Conservation (phyloP, 192 early-diverging fungal genomes). For the Podila verticillata region DNA sequence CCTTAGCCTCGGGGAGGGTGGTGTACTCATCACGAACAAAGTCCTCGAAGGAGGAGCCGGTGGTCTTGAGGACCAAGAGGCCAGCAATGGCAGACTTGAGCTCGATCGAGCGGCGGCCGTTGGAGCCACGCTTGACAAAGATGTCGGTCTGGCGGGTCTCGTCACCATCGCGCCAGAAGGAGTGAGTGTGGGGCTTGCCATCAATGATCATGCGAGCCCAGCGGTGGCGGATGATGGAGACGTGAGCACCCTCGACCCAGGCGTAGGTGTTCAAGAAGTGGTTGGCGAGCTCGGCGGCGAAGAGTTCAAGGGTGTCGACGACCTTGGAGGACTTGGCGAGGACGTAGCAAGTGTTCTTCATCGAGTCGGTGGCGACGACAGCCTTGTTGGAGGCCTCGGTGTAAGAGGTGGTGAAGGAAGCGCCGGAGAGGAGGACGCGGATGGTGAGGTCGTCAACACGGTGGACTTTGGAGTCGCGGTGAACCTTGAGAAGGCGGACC, state of each 20-base stretch:
- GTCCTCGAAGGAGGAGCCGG: conserved; percentile 79
- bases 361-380: conserved; percentile 79
- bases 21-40: conserved; percentile 80
- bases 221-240: conserved; percentile 76
- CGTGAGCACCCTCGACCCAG: conserved; percentile 70
- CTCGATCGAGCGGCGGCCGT: conserved; percentile 26
- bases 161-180: conserved; percentile 77
- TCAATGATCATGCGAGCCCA: conserved; percentile 78
- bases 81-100: conserved; percentile 76
- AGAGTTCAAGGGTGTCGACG: conserved; percentile 78
- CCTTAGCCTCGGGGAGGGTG: conserved; percentile 76
- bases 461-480: conserved; percentile 68
- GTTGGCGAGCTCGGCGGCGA: conserved; percentile 72
- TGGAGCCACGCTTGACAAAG: conserved; percentile 54
- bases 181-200: conserved; percentile 72
- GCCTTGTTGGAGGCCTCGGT: conserved; percentile 82
- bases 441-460: conserved; percentile 76
- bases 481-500: conserved; percentile 78
- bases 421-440: conserved; percentile 53
- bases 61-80: conserved; percentile 84
- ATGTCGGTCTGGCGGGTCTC: conserved; percentile 73
- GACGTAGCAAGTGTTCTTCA: conserved; percentile 83
- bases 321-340: conserved; percentile 75
- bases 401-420: conserved; percentile 70
- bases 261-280: conserved; percentile 79